Percentiles rank a stretch among this genome's conserved stretches.
These are phyloP conservation scores for Ophiostoma populinum DNA, from an alignment of 2,329 filamentous ascomycete species.

Conservation along the genomic window DNA sequence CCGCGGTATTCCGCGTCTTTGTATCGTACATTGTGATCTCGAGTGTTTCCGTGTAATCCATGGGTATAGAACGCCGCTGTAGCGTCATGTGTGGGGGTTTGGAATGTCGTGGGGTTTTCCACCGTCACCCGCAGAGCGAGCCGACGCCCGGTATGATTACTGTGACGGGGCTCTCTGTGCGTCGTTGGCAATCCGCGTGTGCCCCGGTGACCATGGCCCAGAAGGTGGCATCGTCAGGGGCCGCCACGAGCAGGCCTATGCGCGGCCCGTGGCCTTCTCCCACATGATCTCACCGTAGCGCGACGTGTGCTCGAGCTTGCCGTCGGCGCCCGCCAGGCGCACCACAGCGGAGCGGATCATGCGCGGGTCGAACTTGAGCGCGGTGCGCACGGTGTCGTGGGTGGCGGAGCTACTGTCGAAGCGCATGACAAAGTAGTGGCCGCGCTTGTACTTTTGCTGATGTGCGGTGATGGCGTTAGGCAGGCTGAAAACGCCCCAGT, in stretches of 20 bases:
- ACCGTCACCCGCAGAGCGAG: too few species aligned
- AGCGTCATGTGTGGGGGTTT: neutral
- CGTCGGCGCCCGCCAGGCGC: conserved; percentile 48
- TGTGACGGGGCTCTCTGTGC: too few species aligned
- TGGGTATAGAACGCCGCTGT: too few species aligned
- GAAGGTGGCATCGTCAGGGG: too few species aligned
- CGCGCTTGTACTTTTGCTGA: conserved; percentile 66
- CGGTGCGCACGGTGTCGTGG: conserved; percentile 58
- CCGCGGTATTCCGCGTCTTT: neutral
- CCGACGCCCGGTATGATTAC: too few species aligned
- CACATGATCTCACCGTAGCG: conserved; percentile 33
- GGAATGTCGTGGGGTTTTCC: neutral
- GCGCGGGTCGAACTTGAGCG: conserved; percentile 69
- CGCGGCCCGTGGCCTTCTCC: conserved; percentile 17
- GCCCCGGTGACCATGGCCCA: too few species aligned
- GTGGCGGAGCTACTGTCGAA: conserved; percentile 65
- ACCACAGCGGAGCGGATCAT: conserved; percentile 80
- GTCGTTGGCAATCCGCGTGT: too few species aligned
- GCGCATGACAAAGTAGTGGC: conserved; percentile 96
- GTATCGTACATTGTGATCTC: neutral
- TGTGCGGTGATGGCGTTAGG: conserved; percentile 64
- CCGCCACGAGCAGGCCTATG: neutral
- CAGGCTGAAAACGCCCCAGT: conserved; percentile 88
- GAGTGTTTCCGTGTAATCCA: neutral
- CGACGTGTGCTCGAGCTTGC: conserved; percentile 57